Evolutionary conservation across 257 asterid species (phyloP), one percentile per base, ranked within the genome.

Genomic region (Misopates orontium): DNA sequence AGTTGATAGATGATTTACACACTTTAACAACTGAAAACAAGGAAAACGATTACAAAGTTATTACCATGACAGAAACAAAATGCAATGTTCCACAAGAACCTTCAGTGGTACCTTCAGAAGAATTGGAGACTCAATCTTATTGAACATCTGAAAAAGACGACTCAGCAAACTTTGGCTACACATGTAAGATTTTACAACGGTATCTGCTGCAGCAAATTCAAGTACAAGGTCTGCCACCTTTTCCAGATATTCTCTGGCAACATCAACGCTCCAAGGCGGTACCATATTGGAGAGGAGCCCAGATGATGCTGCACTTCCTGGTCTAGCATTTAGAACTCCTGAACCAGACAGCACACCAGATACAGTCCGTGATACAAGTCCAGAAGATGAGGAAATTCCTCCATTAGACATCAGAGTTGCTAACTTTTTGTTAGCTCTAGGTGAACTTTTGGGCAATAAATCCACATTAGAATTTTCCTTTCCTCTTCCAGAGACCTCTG

Each of bases 81-180:
- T 5, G 21, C 57, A 36, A 19, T 14, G 49, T 54, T 44, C 13
- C 55, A 71, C 54, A 71, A 66, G 15, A 67, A 51, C 18, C 8
- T 39, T 22, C 48, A 31, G 24, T 31, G 50, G 60, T 79, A 93
- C 97, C 99, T 90, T 94, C 70, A 94, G 76, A 77, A 94, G 96
- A 79, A 94, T 94, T 61, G 91, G 97, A 79, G 97, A 91, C 72
- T 90, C 97, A 70, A 85, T 83, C 83, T 86, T 94, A 79, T 94
- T 94, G 68, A 94, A 94, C 96, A 94, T 94, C 86, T 90, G 96
- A 77, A 90, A 90, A 75, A 90, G 93, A 61, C 98, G 99, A 71
- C 88, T 88, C 60, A 94, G 97, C 78, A 94, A 78, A 81, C 98
- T 94, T 79, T 88, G 98, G 84, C 95, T 88, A 69, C 99, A 94